Percentiles rank a stretch among this genome's conserved stretches.
Evolutionary conservation across 805 yeast genomes (phyloP).

Genomic region (Lipomyces spencermartinsiae): DNA sequence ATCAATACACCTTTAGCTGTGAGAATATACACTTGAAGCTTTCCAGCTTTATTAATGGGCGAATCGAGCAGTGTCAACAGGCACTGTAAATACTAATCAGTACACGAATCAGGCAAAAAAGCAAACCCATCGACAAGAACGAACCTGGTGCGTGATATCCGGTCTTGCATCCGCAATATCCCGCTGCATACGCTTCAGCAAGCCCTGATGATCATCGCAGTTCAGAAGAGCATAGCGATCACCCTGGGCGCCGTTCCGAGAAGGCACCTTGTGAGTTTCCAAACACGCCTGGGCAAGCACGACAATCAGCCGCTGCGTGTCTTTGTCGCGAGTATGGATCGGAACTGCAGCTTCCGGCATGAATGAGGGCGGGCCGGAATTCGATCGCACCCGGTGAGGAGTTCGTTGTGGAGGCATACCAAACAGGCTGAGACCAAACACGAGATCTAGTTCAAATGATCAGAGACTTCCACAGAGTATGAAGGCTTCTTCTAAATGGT

Average conservation of each 20-base stretch:
- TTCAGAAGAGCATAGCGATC: conserved; percentile 92
- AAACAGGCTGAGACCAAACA: neutral
- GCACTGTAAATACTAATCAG: conserved; percentile 52
- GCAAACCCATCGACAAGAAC: neutral
- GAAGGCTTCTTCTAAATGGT: neutral
- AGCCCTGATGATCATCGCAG: conserved; percentile 98
- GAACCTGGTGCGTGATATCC: conserved; percentile 91
- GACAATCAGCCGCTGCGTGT: conserved; percentile 83
- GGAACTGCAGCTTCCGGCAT: conserved; percentile 88
- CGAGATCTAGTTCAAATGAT: neutral
- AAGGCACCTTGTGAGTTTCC: conserved; percentile 85
- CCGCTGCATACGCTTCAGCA: conserved; percentile 92
- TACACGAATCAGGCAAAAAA: neutral
- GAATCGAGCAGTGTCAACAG: conserved; percentile 90
- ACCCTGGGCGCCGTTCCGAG: conserved; percentile 72
- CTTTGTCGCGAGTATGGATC: conserved; percentile 82
- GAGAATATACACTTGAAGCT: conserved; percentile 92
- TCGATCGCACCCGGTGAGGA: conserved; percentile 29
- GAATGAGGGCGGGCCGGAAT: conserved; percentile 60
- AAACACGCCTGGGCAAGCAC: conserved; percentile 96
- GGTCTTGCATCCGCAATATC: conserved; percentile 98
- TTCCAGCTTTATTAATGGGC: conserved; percentile 98
- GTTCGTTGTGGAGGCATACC: conserved; percentile 55
- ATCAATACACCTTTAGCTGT: conserved; percentile 93
- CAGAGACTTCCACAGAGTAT: neutral